These are phyloP conservation scores for Rhodofomes roseus DNA, from an alignment of 1,284 basidiomycete genomes.

Conservation along the genomic window DNA sequence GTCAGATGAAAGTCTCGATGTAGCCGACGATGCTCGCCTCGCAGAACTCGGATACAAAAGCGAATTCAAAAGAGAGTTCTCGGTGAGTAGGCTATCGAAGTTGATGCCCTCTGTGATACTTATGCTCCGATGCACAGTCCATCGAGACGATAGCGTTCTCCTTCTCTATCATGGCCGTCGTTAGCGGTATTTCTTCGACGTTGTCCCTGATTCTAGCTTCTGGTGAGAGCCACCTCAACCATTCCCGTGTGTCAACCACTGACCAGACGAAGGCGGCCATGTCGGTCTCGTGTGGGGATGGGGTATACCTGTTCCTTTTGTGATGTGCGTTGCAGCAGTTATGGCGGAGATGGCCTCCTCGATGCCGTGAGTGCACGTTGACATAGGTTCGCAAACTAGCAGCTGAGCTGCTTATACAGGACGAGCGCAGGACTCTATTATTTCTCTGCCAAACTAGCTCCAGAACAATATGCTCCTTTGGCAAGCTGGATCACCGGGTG, in stretches of 20 bases:
- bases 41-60: slow-evolving; percentile 69
- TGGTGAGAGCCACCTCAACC: slow-evolving; percentile 32
- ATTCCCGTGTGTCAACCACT: background rate
- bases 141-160: slow-evolving; percentile 64
- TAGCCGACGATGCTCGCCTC: slow-evolving; percentile 50
- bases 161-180: slow-evolving; percentile 72
- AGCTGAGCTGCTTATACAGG: slow-evolving; percentile 5
- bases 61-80: slow-evolving; percentile 74
- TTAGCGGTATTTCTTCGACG: slow-evolving; percentile 64
- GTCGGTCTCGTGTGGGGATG: slow-evolving; percentile 76
- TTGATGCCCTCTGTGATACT: background rate
- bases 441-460: slow-evolving; percentile 69
- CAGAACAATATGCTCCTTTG: slow-evolving; percentile 51
- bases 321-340: slow-evolving; percentile 57
- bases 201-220: slow-evolving; percentile 56
- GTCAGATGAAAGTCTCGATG: background rate
- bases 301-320: slow-evolving; percentile 67
- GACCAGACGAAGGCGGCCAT: slow-evolving; percentile 51
- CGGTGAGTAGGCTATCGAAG: slow-evolving; percentile 39
- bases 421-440: slow-evolving; percentile 64
- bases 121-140: slow-evolving; percentile 32
- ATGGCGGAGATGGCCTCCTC: slow-evolving; percentile 71
- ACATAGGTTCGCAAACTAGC: background rate
- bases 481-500: slow-evolving; percentile 75
- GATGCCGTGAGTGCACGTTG: slow-evolving; percentile 56